Conservation (phyloP, 2,329 filamentous ascomycete species). For the Penicillium freii region DNA sequence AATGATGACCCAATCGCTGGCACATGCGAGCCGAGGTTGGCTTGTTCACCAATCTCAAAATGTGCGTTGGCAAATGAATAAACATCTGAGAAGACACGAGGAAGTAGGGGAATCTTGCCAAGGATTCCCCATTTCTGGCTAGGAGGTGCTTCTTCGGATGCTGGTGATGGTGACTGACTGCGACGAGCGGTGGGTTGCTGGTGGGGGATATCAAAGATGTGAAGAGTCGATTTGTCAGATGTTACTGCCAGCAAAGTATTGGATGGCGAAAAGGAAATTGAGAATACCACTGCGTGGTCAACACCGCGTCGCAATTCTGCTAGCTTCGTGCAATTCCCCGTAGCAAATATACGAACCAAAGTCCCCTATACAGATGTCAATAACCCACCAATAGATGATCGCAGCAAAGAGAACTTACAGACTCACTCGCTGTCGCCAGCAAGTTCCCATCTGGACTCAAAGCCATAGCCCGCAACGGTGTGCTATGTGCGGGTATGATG, state of each 20-base stretch:
- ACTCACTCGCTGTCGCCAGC: constrained; percentile 86
- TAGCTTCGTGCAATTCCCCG: constrained; percentile 73
- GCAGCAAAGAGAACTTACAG: constrained; percentile 42
- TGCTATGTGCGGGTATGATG: constrained; percentile 88
- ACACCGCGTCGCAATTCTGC: constrained; percentile 85
- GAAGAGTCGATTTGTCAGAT: constrained; percentile 93
- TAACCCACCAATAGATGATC: constrained; percentile 7
- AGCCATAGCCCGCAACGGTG: constrained; percentile 72
- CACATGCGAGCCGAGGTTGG: constrained; percentile 42
- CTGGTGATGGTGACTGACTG: constrained; percentile 36
- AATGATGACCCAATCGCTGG: constrained; percentile 54
- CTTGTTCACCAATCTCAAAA: constrained; percentile 81
- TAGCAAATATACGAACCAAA: constrained; percentile 80
- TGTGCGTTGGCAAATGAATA: constrained; percentile 80
- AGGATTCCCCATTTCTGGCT: constrained; percentile 82
- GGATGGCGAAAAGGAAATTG: constrained; percentile 80
- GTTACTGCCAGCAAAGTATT: constrained; percentile 82
- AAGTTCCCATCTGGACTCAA: constrained; percentile 77
- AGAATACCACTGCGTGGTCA: constrained; percentile 83
- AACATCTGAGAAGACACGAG: constrained; percentile 81
- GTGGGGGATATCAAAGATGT: constrained; percentile 80
- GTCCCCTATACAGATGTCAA: constrained; percentile 62
- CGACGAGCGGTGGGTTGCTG: constrained; percentile 35
- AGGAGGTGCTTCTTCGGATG: constrained; percentile 46
- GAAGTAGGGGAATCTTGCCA: constrained; percentile 78